phyloP scores from a whole-genome alignment of 75 land plant genomes.

The Picea sitchensis region DNA sequence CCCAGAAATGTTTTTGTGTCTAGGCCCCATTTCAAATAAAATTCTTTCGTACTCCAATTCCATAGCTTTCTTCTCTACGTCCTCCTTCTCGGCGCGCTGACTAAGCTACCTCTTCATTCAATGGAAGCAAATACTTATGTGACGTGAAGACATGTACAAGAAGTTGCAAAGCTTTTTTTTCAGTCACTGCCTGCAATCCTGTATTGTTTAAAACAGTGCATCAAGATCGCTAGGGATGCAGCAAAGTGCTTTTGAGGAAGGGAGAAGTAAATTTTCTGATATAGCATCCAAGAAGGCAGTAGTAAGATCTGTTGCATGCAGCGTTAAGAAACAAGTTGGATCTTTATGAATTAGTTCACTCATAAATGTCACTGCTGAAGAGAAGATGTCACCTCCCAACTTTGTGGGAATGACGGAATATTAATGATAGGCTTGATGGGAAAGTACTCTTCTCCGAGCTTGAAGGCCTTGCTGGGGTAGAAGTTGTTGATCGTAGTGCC shows the following conservation, averaged over 20 bases:
- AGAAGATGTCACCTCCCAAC: conserved; percentile 98
- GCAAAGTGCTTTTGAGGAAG: conserved; percentile 71
- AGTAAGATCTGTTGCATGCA: conserved; percentile 70
- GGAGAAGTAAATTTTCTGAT: conserved; percentile 38
- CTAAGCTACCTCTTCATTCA: conserved; percentile 70
- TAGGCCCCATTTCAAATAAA: not conserved
- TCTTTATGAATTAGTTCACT: conserved; percentile 94
- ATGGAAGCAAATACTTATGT: conserved; percentile 55
- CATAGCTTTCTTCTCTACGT: not conserved
- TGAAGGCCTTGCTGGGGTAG: conserved; percentile 69
- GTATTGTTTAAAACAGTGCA: conserved; percentile 70
- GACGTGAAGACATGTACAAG: conserved; percentile 61
- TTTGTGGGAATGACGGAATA: conserved; percentile 64
- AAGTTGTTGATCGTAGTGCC: conserved; percentile 89
- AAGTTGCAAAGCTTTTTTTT: conserved; percentile 49
- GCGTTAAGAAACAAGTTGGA: conserved; percentile 71
- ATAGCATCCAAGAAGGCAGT: conserved; percentile 73
- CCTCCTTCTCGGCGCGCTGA: no score
- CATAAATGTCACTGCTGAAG: conserved; percentile 94
- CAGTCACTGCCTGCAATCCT: conserved; percentile 72
- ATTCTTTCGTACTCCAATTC: conserved; percentile 2
- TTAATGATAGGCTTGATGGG: conserved; percentile 60
- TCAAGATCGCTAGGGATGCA: conserved; percentile 76
- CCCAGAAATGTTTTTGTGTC: not conserved
- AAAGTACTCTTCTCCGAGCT: conserved; percentile 70